These are phyloP conservation scores for Macrolepiota dolichaula DNA, from an alignment of 768 basidiomycete genomes.

Conservation along the genomic window DNA sequence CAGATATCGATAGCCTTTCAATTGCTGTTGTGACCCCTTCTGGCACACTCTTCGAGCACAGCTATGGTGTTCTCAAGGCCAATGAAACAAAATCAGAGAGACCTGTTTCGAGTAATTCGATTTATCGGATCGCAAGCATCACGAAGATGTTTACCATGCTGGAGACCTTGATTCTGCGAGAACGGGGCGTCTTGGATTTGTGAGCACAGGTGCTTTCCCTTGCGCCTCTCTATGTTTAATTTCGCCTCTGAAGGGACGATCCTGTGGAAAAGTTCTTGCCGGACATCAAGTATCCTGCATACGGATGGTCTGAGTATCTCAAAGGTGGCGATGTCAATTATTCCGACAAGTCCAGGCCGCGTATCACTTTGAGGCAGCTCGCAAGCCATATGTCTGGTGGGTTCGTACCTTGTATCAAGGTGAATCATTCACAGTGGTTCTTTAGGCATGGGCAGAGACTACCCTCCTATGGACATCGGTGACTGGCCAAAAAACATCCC, in stretches of 20 bases:
- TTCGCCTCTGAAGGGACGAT: slow-evolving; percentile 38
- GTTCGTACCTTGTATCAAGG: slow-evolving; percentile 10
- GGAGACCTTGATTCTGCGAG: slow-evolving; percentile 45
- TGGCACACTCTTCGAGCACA: slow-evolving; percentile 42
- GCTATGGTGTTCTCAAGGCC: slow-evolving; percentile 39
- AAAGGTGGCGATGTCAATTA: slow-evolving; percentile 10
- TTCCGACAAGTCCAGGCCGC: slow-evolving; percentile 12
- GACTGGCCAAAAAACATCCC: slow-evolving; percentile 35
- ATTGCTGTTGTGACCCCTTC: slow-evolving; percentile 46
- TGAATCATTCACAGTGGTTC: neutral
- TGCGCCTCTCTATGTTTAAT: neutral
- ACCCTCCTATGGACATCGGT: slow-evolving; percentile 26
- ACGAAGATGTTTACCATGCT: slow-evolving; percentile 49
- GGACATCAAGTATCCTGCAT: slow-evolving; percentile 30
- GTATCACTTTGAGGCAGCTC: slow-evolving; percentile 36
- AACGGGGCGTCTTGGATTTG: slow-evolving; percentile 37
- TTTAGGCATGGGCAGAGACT: slow-evolving; percentile 33
- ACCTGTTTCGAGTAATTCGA: slow-evolving; percentile 36
- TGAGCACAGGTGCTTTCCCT: neutral
- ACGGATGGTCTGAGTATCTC: slow-evolving; percentile 31
- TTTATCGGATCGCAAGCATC: slow-evolving; percentile 51
- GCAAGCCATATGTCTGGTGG: slow-evolving; percentile 38
- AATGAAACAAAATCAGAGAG: slow-evolving; percentile 33
- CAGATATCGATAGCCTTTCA: slow-evolving; percentile 46
- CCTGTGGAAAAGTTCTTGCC: slow-evolving; percentile 42